Conservation (phyloP, 2,329 filamentous ascomycete species). For the Ilyonectria destructans region DNA sequence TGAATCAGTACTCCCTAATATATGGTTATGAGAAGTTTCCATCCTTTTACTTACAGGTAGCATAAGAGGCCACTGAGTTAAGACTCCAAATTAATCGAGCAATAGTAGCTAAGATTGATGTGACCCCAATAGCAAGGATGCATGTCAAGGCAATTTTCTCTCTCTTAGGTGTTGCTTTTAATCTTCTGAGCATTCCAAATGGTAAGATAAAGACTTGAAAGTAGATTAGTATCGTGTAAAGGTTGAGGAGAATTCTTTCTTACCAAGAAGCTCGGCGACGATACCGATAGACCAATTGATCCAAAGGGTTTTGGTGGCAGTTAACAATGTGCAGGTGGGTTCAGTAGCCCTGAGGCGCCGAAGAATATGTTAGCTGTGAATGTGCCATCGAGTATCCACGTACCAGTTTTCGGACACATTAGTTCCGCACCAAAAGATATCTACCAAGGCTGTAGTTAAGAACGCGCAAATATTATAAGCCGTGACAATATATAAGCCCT, state of each 20-base stretch:
- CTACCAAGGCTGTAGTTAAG: neutral
- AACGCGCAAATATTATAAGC: slow-evolving; percentile 2
- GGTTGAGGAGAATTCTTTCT: neutral
- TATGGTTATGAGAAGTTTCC: neutral
- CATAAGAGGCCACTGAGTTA: neutral
- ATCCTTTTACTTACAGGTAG: neutral
- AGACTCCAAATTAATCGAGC: neutral
- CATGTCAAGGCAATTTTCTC: slow-evolving; percentile 8
- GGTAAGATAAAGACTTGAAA: slow-evolving; percentile 6
- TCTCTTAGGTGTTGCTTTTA: slow-evolving; percentile 2
- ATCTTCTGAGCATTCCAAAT: slow-evolving; percentile 11
- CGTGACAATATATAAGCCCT: neutral
- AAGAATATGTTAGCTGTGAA: neutral
- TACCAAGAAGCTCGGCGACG: slow-evolving; percentile 3
- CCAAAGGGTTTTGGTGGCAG: neutral
- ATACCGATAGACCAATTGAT: slow-evolving; percentile 15
- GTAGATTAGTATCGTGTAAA: neutral
- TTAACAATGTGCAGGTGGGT: neutral
- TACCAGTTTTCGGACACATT: slow-evolving; percentile 11
- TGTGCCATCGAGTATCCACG: no score
- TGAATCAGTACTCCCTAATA: neutral
- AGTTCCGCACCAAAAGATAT: slow-evolving; percentile 8
- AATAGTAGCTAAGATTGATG: neutral
- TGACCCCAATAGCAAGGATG: slow-evolving; percentile 2
- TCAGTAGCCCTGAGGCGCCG: neutral